Percentiles rank a stretch among this genome's conserved stretches.
Conservation (phyloP, 441 rosid genomes). For the Brassica balearica region DNA sequence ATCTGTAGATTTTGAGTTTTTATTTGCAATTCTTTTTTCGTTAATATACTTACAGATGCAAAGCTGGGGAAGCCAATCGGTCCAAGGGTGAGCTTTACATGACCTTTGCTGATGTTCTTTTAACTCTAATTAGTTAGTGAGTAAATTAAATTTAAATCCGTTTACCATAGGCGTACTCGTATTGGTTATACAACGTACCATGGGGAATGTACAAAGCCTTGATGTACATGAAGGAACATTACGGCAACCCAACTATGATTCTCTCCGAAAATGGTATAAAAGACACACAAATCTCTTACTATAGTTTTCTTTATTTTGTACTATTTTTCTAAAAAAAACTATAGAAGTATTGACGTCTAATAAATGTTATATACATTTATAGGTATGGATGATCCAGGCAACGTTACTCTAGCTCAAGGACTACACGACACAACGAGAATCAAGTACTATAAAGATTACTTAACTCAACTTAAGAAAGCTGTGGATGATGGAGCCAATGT, state of each 20-base stretch:
- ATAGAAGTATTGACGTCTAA: neutral
- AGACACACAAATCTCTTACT: neutral
- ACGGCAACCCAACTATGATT: conserved; percentile 82
- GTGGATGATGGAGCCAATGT: conserved; percentile 84
- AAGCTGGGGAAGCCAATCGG: conserved; percentile 80
- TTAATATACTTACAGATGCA: conserved; percentile 51
- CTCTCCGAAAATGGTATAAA: conserved; percentile 83
- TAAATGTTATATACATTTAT: neutral
- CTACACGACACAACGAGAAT: conserved; percentile 81
- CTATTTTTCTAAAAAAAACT: neutral
- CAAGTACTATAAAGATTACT: conserved; percentile 68
- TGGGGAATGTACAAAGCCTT: conserved; percentile 94
- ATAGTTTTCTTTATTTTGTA: neutral
- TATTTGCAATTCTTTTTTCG: neutral
- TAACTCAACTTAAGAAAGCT: conserved; percentile 86
- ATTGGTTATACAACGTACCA: conserved; percentile 90
- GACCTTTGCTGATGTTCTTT: neutral
- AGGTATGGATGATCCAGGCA: conserved; percentile 97
- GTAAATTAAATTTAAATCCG: neutral
- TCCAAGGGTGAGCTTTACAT: conserved; percentile 57
- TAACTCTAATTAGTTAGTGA: neutral
- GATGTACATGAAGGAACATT: conserved; percentile 82
- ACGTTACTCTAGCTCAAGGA: conserved; percentile 68
- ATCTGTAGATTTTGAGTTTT: neutral
- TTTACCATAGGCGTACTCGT: conserved; percentile 64